Evolutionary conservation across 2,329 filamentous ascomycete genomes (phyloP).

Genomic region (Cadophora sp.): DNA sequence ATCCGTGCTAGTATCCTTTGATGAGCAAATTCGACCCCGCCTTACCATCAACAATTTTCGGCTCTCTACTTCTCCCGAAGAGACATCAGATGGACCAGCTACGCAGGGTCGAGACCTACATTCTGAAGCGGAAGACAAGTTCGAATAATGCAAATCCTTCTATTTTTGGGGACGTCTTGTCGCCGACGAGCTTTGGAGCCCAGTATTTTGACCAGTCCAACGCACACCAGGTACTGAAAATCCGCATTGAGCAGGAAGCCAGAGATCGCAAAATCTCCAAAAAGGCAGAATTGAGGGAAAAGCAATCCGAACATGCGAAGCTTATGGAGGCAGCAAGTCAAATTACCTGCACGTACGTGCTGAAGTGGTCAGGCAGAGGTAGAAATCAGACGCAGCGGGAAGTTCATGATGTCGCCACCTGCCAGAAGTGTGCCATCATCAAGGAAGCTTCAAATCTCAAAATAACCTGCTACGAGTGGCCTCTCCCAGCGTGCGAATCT

Average conservation of each 20-base stretch:
- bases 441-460: constrained; percentile 46
- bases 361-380: background rate
- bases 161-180: constrained; percentile 49
- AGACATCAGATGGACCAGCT: constrained; percentile 55
- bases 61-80: constrained; percentile 53
- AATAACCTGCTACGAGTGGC: constrained; percentile 63
- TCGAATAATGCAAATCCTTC: constrained; percentile 34
- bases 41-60: constrained; percentile 49
- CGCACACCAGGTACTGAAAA: constrained; percentile 47
- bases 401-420: constrained; percentile 35
- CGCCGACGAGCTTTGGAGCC: constrained; percentile 51
- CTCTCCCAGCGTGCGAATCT: constrained; percentile 49
- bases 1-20: constrained; percentile 43
- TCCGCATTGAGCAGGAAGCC: constrained; percentile 50
- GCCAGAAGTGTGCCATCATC: constrained; percentile 47
- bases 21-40: constrained; percentile 55
- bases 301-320: constrained; percentile 7
- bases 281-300: constrained; percentile 45
- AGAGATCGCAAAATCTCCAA: constrained; percentile 41
- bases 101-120: constrained; percentile 53
- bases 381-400: background rate
- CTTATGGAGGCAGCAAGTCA: constrained; percentile 36
- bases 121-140: constrained; percentile 39
- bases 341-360: constrained; percentile 12
- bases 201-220: constrained; percentile 54